Evolutionary conservation across 2,329 filamentous ascomycete species (phyloP), one percentile per base, ranked within the genome.

Genomic region (Grosmannia huntii): DNA sequence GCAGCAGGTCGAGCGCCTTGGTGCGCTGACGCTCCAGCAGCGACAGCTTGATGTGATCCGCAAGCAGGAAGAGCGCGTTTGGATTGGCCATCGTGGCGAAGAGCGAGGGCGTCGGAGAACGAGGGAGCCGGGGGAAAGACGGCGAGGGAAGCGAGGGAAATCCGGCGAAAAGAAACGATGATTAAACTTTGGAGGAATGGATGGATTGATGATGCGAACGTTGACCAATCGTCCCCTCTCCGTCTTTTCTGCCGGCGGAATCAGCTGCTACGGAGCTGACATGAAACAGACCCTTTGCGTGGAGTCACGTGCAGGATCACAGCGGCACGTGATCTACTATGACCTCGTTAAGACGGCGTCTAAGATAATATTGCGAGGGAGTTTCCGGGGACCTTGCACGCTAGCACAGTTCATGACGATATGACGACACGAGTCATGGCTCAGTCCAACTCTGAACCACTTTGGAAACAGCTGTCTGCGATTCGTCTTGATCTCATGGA

Each of bases 11-110:
- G 51, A 96, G 80, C 16, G 84, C 87, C 66, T 89, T 83, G 54
- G 91, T 90, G 60, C 92, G 85, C 73, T 95, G 86, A 60, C 92
- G 85, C 75, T 97, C 94, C 28, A 97, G 84, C 19, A 99, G 80
- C 16, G 91, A 96, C 61, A 97, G 83, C 74, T 97, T 96, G 78
- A 97, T 89, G 73, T 97, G 92, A 74, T 99, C 94, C 67, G 91
- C 90, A 59, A 97, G 83, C 57, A 97, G 86, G 70, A 91, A 90
- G 64, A 97, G 85, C 72, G 96, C 91, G 67, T 83, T 84, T 46
- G 80, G 73, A 65, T 79, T 84, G 62, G 78, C 74, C 79, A 81
- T 81, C 11, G 28, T 36, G 36, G 10, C 11, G 48, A 7, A 23
- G n/a, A 53, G 33, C 2, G 33, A 25, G 12, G 28, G 53, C 28